Base-by-base conservation (phyloP, 768 basidiomycete genomes). In the Albatrellus ellisii region DNA sequence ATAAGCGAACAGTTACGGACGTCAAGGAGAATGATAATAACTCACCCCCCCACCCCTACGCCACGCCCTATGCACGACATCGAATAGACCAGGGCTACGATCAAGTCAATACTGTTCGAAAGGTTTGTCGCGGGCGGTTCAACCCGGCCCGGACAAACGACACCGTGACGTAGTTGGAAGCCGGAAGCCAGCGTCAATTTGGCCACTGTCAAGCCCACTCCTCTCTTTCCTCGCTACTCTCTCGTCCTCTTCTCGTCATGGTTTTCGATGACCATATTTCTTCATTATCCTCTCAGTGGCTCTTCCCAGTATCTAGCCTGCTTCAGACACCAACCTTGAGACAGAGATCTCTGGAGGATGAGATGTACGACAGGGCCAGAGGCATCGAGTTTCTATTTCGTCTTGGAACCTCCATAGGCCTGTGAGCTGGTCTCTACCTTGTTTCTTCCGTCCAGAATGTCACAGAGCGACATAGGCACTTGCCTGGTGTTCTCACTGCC, bases 341-440 rank as follows among this genome's bases (percentile, higher is more conserved):
- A 32, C 47, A 51, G 17, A 39, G 37, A 18, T 43, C 47, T 14
- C 54, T 82, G 20, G 68, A 76, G 50, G 76, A 72, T 48, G 80
- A 89, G 55, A 67, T 88, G 17, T 80, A 81, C 55, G 83, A 86
- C 52, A 70, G 88, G 41, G 75, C 81, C 28, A 69, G 79, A 59
- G 87, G 87, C 25, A 72, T 89, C 46, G 87, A 90, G 55, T 88
- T 89, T 62, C 68, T 90, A 25, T 88, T 80, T 58, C 79, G 87
- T 41, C 56, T 89, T 40, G 87, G 85, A 25, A 75, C 79, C 25
- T 81, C 81, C 44, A 69, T 90, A 25, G 70, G 65, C 46, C 62
- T 90, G 87, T 90, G 52, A 53, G 87, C 73, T 35, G 26, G 40
- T 45, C 22, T 38, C 32, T 36, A 32, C 41, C 26, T 18, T 38